Evolutionary conservation across 768 basidiomycete genomes (phyloP), one percentile per base, ranked within the genome.

Genomic region (Boletus subparvulus): DNA sequence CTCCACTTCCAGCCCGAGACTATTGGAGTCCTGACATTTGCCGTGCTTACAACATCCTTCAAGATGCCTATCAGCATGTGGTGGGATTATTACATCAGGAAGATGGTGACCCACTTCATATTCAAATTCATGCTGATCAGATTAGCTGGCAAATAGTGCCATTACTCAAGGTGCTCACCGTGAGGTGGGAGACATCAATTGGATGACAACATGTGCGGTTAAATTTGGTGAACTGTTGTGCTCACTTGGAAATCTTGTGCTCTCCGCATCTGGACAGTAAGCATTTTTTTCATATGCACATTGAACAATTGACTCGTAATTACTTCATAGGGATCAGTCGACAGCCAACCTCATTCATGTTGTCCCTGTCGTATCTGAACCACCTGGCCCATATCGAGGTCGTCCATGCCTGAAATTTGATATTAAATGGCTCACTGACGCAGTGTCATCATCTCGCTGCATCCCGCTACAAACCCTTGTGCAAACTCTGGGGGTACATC

Each of bases 121-220:
- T 69, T 8, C 36, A 28, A 6, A 56, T 69, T 21, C 64, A 68
- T 12, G 33, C 54, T 30, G 62, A 69, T 28, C 61, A 42, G 11
- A 61, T 51, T 13, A 47, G 2, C 42, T 54, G n/a, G 7, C 57
- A 49, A 32, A 49, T 40, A 32, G 46, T 53, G 32, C 61, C 8
- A 26, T 60, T 52, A 35, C 43, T 68, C 3, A 37, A 54, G n/a
- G 62, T 47, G 6, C 48, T 68, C 46, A 56, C 0, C 26, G 55
- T 37, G 48, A 56, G 47, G 47, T 59, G 6, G 50, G 10, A 28
- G 43, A 59, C 11, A 17, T 17, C 4, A 8, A 49, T 2, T 43
- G 55, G 57, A 32, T 35, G 6, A 32, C 8, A 11, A 11, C 3
- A 3, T 47, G 50, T 52, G 51, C 50, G 30, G 16, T 19, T n/a